These are phyloP conservation scores for Barnettozyma populi DNA, from an alignment of 805 yeast species.

Conservation along the genomic window DNA sequence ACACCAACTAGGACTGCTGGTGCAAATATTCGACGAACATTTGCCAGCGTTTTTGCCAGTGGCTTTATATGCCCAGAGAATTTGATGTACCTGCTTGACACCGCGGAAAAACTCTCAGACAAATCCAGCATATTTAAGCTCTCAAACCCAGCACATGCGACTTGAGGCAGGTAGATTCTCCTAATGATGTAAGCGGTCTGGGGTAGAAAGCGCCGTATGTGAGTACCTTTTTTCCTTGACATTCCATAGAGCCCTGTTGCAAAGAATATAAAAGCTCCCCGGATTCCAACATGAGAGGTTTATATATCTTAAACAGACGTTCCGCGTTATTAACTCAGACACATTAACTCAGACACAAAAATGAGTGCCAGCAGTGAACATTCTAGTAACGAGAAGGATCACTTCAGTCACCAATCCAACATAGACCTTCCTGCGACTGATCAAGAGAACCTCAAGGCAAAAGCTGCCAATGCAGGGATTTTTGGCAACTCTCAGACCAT, in stretches of 20 bases:
- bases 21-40: too few species aligned
- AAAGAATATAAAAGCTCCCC: not conserved
- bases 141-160: too few species aligned
- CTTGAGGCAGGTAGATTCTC: not conserved
- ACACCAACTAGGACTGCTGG: too few species aligned
- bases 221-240: too few species aligned
- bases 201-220: not conserved
- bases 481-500: conserved; percentile 3
- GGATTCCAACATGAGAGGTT: not conserved
- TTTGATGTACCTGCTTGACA: too few species aligned
- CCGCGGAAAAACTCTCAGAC: not conserved
- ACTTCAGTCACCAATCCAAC: not conserved
- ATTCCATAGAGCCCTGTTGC: too few species aligned
- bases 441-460: not conserved
- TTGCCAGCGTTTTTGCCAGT: too few species aligned
- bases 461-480: not conserved
- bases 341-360: not conserved
- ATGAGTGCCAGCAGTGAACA: not conserved
- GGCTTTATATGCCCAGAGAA: too few species aligned
- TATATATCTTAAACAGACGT: too few species aligned
- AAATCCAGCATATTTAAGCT: not conserved
- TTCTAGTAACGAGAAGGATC: not conserved
- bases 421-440: not conserved
- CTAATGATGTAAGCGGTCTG: not conserved
- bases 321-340: too few species aligned